Conservation (phyloP, 2,329 filamentous ascomycete species). For the Cordyceps cicadae region DNA sequence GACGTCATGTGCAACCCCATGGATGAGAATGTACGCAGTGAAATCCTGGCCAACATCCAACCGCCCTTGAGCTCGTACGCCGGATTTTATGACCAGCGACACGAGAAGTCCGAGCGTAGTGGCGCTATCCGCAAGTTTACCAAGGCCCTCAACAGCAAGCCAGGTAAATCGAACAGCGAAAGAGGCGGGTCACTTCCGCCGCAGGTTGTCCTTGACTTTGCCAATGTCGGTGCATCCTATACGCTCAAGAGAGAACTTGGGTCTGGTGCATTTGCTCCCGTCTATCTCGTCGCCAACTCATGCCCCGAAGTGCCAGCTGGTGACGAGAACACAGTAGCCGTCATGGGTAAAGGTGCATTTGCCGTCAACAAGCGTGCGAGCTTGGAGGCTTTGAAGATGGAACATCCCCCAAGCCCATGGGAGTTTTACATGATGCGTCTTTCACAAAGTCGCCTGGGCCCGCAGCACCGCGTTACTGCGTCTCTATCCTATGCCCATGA, state of each 20-base stretch:
- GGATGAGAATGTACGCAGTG: conserved; percentile 62
- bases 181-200: conserved; percentile 50
- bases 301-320: conserved; percentile 37
- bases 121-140: conserved; percentile 74
- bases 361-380: conserved; percentile 45
- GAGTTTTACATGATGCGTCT: conserved; percentile 94
- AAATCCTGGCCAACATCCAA: conserved; percentile 66
- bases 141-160: conserved; percentile 52
- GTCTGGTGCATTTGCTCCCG: conserved; percentile 87
- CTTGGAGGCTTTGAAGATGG: conserved; percentile 90
- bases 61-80: conserved; percentile 66
- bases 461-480: conserved; percentile 60
- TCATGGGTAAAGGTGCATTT: conserved; percentile 56
- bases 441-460: conserved; percentile 66
- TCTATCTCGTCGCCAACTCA: conserved; percentile 82
- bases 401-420: conserved; percentile 81
- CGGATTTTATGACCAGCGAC: conserved; percentile 69
- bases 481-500: conserved; percentile 80
- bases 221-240: conserved; percentile 58
- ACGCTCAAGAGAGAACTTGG: conserved; percentile 78
- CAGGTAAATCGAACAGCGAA: conserved; percentile 49
- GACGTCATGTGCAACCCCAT: conserved; percentile 85
- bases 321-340: conserved; percentile 35
- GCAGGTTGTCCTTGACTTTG: conserved; percentile 60
- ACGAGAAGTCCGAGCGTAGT: conserved; percentile 56